These are phyloP conservation scores for Cyberlindnera mrakii DNA, from an alignment of 805 yeast species.

Conservation along the genomic window DNA sequence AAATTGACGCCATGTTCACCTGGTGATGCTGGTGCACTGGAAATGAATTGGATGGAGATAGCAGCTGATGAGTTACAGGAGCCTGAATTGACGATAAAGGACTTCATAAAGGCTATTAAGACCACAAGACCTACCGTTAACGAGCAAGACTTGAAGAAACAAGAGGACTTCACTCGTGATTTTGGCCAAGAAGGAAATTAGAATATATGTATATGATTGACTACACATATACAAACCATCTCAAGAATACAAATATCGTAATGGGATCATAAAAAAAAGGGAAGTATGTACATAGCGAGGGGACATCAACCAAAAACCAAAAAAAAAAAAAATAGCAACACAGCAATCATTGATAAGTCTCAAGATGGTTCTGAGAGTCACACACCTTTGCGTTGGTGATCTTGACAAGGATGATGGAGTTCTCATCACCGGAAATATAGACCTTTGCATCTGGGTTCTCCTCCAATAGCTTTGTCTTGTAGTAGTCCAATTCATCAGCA, in stretches of 20 bases:
- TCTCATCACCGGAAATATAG: constrained; percentile 59
- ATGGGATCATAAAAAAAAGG: no score
- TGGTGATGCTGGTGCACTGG: constrained; percentile 82
- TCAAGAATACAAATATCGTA: neutral
- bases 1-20: constrained; percentile 93
- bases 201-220: constrained; percentile 1
- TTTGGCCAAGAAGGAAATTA: constrained; percentile 96
- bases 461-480: constrained; percentile 53
- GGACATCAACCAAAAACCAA: no score
- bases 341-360: neutral
- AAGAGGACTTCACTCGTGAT: constrained; percentile 83
- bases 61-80: constrained; percentile 85
- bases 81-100: constrained; percentile 85
- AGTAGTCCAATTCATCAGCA: constrained; percentile 48
- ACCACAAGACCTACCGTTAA: constrained; percentile 94
- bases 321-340: no score
- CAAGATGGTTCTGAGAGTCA: constrained; percentile 59
- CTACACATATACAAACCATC: neutral
- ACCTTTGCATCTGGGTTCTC: constrained; percentile 65
- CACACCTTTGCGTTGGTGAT: constrained; percentile 71
- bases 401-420: constrained; percentile 59
- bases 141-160: constrained; percentile 71
- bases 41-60: constrained; percentile 90
- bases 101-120: constrained; percentile 87
- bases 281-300: no score